Base-by-base conservation (phyloP, 2,329 filamentous ascomycete genomes). In the Phyllosticta capitalensis region DNA sequence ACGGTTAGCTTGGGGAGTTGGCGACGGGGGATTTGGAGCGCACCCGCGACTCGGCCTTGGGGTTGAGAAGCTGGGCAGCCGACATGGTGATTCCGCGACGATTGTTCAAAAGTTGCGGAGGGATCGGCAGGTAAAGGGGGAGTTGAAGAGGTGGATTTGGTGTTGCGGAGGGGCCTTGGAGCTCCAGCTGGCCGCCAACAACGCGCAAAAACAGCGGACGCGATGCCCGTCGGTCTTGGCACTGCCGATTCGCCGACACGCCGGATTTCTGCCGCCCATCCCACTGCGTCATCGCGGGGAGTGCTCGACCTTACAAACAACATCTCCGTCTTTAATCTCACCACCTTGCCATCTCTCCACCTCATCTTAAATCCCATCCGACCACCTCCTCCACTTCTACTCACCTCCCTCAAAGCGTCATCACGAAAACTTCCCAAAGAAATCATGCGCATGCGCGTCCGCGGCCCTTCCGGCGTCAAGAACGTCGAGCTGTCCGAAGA, bases 11-110 rank as follows among this genome's bases (percentile, higher is more conserved):
- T 66, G 68, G 64, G 66, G 54, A 58, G 62, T 52, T 61, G 56
- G 60, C 53, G 17, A 54, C 48, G 53, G 30, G 51, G 50, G 56
- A 64, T 61, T 65, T 4, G 21, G 38, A n/a, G 79, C 88, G 69
- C 81, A 95, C 91, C 78, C 94, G 87, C 69, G 92, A 96, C 81
- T 99, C 94, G 71, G 94, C 94, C 82, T 99, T 99, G 63, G 94
- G 94, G 78, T 99, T 99, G 66, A 99, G 87, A 71, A 99, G 86
- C 80, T 97, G 92, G 72, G 94, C 92, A 68, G 94, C 94, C 78
- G 92, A 97, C 94, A 97, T 97, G 61, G 59, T 72, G 24, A 19
- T 22, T 33, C 19, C 9, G 12, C 52, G 51, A 54, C 56, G 52
- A 54, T 45, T 17, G 38, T n/a, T 45, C 38, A 45, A 45, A n/a